Conservation (phyloP, 2,329 filamentous ascomycete species). For the Paecilomyces formosus region DNA sequence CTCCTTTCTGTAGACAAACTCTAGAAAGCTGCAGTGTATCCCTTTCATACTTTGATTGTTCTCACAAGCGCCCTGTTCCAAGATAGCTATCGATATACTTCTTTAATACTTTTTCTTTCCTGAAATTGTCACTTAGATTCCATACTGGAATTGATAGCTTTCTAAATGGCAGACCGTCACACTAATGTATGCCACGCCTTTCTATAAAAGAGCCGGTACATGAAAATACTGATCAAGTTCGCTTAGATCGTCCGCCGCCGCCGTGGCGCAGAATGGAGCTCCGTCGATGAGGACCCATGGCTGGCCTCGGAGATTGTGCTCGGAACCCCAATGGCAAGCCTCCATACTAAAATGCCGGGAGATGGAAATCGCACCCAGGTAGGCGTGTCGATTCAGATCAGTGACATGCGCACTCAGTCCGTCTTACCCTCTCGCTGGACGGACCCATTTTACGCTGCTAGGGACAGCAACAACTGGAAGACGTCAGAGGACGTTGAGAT, state of each 20-base stretch:
- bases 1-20: not conserved
- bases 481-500: slow-evolving; percentile 12
- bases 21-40: not conserved
- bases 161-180: not conserved
- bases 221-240: not conserved
- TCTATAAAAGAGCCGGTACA: not conserved
- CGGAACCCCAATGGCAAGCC: slow-evolving; percentile 4
- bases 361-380: not conserved
- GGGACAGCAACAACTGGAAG: slow-evolving; percentile 5
- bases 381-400: slow-evolving; percentile 4
- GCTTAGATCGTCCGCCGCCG: not conserved
- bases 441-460: not conserved
- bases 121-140: not conserved
- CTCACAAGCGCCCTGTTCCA: not conserved
- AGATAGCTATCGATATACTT: not conserved
- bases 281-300: slow-evolving; percentile 6
- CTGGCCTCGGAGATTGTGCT: slow-evolving; percentile 9
- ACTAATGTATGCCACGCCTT: not conserved
- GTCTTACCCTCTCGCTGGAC: slow-evolving; percentile 8
- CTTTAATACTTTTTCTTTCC: not conserved
- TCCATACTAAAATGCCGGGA: slow-evolving; percentile 7
- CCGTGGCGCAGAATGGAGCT: not conserved
- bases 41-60: not conserved
- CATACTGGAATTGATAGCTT: not conserved
- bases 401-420: slow-evolving; percentile 5